phyloP scores from a whole-genome alignment of 371 early-diverging fungal species.

The Syncephalastrum contaminatum region DNA sequence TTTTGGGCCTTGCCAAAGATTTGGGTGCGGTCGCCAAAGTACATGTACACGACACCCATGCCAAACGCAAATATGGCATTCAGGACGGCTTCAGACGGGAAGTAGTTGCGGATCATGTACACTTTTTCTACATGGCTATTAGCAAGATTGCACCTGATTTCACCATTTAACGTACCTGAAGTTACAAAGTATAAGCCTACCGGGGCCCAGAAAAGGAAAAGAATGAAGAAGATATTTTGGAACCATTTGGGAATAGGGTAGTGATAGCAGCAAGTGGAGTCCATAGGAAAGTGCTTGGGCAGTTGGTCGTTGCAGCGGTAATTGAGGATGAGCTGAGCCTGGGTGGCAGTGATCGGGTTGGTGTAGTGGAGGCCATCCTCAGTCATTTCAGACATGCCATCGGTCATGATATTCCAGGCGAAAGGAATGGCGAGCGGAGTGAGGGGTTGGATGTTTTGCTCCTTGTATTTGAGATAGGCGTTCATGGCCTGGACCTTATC shows the following conservation, averaged over 20 bases:
- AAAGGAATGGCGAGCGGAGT: slow-evolving; percentile 47
- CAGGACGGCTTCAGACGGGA: slow-evolving; percentile 37
- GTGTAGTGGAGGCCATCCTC: slow-evolving; percentile 67
- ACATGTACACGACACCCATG: slow-evolving; percentile 56
- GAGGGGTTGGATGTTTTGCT: slow-evolving; percentile 3
- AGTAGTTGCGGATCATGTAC: not conserved
- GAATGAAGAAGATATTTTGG: slow-evolving; percentile 39
- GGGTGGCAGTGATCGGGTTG: slow-evolving; percentile 38
- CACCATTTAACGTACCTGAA: slow-evolving; percentile 21
- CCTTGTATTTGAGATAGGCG: slow-evolving; percentile 35
- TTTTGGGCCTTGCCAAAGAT: slow-evolving; percentile 71
- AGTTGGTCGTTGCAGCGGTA: slow-evolving; percentile 58
- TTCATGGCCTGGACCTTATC: slow-evolving; percentile 59
- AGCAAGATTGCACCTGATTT: not conserved
- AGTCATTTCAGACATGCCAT: slow-evolving; percentile 37
- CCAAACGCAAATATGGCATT: slow-evolving; percentile 51
- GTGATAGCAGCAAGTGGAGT: slow-evolving; percentile 62
- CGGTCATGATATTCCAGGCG: slow-evolving; percentile 53
- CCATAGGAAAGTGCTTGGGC: slow-evolving; percentile 44
- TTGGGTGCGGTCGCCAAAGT: slow-evolving; percentile 68
- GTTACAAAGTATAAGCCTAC: slow-evolving; percentile 33
- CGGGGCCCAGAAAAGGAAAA: slow-evolving; percentile 52
- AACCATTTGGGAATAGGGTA: slow-evolving; percentile 58
- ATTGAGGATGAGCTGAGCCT: slow-evolving; percentile 62
- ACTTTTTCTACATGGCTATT: too few species aligned